phyloP scores from a whole-genome alignment of 129 eudicot species.

The Deinandra increscens region DNA sequence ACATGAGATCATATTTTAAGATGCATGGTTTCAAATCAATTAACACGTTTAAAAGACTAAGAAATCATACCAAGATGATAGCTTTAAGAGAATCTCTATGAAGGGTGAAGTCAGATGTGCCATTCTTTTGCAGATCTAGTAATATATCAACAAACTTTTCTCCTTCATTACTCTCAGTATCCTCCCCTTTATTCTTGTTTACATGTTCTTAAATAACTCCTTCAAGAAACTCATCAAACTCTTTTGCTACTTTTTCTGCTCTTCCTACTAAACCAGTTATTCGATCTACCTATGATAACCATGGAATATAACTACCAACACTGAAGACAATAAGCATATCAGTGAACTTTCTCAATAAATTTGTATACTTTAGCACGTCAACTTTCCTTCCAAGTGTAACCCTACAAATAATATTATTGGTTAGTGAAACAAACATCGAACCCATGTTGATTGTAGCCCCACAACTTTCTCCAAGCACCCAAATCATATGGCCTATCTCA shows the following conservation, averaged over 20 bases:
- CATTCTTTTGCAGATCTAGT: not conserved
- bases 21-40: too few relatives aligned
- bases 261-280: not conserved
- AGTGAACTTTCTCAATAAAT: not conserved
- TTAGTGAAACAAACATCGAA: not conserved
- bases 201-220: conserved; percentile 4
- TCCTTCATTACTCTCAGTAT: not conserved
- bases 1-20: too few relatives aligned
- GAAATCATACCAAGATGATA: not conserved
- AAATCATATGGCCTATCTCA: not conserved
- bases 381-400: not conserved
- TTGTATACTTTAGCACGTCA: not conserved
- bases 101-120: not conserved
- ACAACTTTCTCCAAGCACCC: not conserved
- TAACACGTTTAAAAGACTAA: too few relatives aligned
- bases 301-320: not conserved
- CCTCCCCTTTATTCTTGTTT: not conserved
- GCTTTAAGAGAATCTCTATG: not conserved
- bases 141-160: not conserved
- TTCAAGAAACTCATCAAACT: conserved; percentile 10
- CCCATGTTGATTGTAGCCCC: not conserved
- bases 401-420: not conserved
- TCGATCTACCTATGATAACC: not conserved
- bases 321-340: not conserved
- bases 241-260: not conserved